Conservation (phyloP, 129 eudicot species). For the Flaveria trinervia region DNA sequence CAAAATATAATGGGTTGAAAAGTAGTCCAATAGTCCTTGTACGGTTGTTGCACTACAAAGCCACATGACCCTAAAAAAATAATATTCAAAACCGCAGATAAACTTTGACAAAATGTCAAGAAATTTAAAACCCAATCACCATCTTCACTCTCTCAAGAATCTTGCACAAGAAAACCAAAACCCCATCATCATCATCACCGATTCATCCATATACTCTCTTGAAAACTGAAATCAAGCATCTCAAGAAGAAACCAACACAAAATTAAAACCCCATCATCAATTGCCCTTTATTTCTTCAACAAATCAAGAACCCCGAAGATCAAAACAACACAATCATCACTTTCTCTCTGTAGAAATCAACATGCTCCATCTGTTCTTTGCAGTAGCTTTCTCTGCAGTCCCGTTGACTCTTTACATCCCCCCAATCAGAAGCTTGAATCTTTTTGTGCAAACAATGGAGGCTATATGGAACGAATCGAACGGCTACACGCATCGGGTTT, state of each 20-base stretch:
- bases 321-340: not conserved
- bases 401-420: slow-evolving; percentile 88
- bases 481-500: slow-evolving; percentile 46
- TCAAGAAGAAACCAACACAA: not conserved
- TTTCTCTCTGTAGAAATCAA: not conserved
- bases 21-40: no score
- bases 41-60: no score
- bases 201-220: no score
- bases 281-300: no score
- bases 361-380: slow-evolving; percentile 80
- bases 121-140: not conserved
- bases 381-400: slow-evolving; percentile 88
- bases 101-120: no score
- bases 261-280: not conserved
- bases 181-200: not conserved
- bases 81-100: no score
- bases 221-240: not conserved
- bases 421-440: slow-evolving; percentile 76
- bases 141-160: not conserved
- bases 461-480: slow-evolving; percentile 70
- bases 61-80: no score
- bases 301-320: not conserved
- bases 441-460: slow-evolving; percentile 68
- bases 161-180: not conserved
- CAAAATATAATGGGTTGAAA: no score